A percentile compares a stretch with the other conserved stretches of the same genome.
Conservation (phyloP, 73 alveolate genomes). For the Symbiodinium natans region DNA sequence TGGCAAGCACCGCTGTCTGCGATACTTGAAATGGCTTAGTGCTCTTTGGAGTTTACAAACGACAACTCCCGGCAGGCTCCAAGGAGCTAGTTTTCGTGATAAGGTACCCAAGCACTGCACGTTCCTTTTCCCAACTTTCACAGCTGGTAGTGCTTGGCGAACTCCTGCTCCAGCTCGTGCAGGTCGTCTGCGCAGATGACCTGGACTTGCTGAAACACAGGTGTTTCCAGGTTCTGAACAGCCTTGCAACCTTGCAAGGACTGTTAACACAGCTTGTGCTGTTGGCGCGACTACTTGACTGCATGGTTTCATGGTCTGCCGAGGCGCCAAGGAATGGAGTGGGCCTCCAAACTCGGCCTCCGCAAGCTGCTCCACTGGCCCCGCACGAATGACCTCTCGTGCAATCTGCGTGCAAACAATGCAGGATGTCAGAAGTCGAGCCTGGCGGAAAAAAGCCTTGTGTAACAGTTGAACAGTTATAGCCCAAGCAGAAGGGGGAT, state of each 20-base stretch:
- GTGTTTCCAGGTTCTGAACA: not conserved
- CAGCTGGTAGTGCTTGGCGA: constrained; percentile 27
- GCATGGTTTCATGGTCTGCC: no score
- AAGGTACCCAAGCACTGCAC: not conserved
- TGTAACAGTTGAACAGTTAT: not conserved
- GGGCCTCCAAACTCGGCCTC: constrained; percentile 88
- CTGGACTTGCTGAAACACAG: not conserved
- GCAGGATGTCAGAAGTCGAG: not conserved
- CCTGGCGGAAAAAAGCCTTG: not conserved
- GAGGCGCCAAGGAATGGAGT: constrained; percentile 59
- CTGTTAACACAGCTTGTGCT: no score
- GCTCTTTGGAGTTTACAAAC: no score
- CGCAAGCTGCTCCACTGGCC: constrained; percentile 40
- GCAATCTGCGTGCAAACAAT: no score
- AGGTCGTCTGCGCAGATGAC: constrained; percentile 93
- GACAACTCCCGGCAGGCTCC: not conserved
- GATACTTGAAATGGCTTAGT: no score
- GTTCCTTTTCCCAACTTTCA: not conserved
- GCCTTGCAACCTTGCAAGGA: not conserved
- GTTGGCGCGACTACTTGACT: no score
- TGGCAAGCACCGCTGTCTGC: not conserved
- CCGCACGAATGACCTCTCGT: constrained; percentile 50
- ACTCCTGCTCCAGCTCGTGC: constrained; percentile 92
- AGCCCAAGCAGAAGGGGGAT: not conserved
- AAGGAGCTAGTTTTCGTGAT: no score